Evolutionary conservation across 1,139 yeast genomes (phyloP), one percentile per base, ranked within the genome.

Genomic region (Yamadazyma triangularis): DNA sequence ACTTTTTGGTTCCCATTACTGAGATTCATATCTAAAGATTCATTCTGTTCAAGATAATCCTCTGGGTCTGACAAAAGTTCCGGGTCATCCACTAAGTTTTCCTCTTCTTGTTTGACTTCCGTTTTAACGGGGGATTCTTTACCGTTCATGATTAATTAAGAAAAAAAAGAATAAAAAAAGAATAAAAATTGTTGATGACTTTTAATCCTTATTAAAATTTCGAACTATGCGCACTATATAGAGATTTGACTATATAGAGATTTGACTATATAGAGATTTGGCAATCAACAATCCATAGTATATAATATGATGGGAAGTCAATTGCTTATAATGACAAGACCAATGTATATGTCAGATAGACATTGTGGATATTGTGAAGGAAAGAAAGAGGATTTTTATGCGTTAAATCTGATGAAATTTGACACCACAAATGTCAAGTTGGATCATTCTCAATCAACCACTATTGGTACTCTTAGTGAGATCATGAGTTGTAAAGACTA

Each of bases 321-420:
- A 22, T 28, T 12, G 31, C 32, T 28, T 34, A 18, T 31, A 8
- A 13, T 48, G 12, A 36, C 47, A 4, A 32, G 43, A 10, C 60
- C 61, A 6, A 32, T 41, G 7, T 58, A 58, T 31, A 31, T 50
- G n/a, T 30, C 38, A n/a, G 47, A 48, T 10, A 36, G 47, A 14
- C 47, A 53, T 16, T 82, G 91, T 55, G 91, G 89, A 0, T 82
- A 82, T 46, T 82, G 91, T 44, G 59, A 68, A 23, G 73, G 76
- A 8, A 37, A 54, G 16, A 79, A 79, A 40, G 45, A 50, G 7
- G 57, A 61, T 18, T 58, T 58, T 25, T 62, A 53, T 44, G 58
- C 78, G 7, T 43, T 70, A 9, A 18, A 18, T 18, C n/a, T n/a
- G n/a, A 58, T 31, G 36, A 37, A 27, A 32, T 12, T 30, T 26